Evolutionary conservation across 192 early-diverging fungal species (phyloP).

Genomic region (Gamsiella multidivaricata): DNA sequence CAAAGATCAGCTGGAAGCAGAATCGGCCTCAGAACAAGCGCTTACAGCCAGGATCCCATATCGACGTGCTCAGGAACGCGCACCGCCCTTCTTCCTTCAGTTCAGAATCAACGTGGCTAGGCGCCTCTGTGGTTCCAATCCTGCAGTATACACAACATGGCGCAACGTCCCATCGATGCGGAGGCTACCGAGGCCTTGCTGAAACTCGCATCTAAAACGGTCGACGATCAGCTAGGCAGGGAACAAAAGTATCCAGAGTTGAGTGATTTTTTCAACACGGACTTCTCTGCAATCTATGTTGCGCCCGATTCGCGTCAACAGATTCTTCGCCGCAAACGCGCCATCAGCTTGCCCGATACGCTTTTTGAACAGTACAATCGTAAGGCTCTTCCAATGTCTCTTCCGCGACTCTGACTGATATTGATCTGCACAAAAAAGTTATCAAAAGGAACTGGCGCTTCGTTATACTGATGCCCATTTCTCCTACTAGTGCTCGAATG

Average conservation of each 20-base stretch:
- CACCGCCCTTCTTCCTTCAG: not conserved
- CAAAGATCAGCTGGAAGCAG: too few species aligned
- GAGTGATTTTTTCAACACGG: slow-evolving; percentile 54
- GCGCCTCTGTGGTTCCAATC: not conserved
- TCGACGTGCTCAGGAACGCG: not conserved
- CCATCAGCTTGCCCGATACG: slow-evolving; percentile 77
- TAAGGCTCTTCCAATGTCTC: slow-evolving; percentile 19
- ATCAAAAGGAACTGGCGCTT: not conserved
- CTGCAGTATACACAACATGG: slow-evolving; percentile 9
- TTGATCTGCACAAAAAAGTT: too few species aligned
- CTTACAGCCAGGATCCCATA: not conserved
- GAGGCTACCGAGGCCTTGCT: slow-evolving; percentile 37
- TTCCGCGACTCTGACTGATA: too few species aligned
- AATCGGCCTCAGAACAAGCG: too few species aligned
- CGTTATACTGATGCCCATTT: not conserved
- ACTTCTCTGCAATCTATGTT: slow-evolving; percentile 67
- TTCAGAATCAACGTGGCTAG: too few species aligned
- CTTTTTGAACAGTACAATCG: slow-evolving; percentile 83
- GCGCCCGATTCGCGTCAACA: slow-evolving; percentile 62
- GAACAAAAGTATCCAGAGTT: slow-evolving; percentile 57
- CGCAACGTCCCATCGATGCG: slow-evolving; percentile 39
- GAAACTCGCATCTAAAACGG: slow-evolving; percentile 53
- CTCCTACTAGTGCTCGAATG: slow-evolving; percentile 64
- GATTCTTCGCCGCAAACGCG: slow-evolving; percentile 68
- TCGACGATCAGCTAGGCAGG: slow-evolving; percentile 51